Conservation (phyloP, 2,329 filamentous ascomycete species). For the Alternaria triticimaculans region DNA sequence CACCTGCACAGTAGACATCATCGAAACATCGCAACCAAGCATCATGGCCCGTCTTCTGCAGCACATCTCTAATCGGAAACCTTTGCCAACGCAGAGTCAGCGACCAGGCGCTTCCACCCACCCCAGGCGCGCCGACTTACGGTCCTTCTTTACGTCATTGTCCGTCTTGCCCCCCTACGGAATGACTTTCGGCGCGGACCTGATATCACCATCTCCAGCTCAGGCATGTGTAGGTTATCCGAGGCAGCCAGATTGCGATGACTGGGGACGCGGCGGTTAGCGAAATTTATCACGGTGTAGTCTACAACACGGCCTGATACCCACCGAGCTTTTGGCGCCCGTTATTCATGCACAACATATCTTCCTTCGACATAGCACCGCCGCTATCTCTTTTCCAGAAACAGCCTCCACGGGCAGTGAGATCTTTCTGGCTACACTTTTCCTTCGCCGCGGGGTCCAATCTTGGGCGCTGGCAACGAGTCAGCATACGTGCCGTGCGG, state of each 20-base stretch:
- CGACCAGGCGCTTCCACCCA: neutral
- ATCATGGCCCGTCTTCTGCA: neutral
- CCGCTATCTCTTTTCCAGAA: neutral
- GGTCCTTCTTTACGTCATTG: constrained; percentile 12
- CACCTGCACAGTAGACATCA: constrained; percentile 1
- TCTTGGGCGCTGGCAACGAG: neutral
- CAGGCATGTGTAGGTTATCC: neutral
- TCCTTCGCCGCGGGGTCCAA: neutral
- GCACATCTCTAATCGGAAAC: constrained; percentile 1
- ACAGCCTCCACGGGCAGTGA: neutral
- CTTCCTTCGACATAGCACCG: neutral
- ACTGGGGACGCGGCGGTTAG: constrained; percentile 1
- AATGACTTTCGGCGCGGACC: constrained; percentile 2
- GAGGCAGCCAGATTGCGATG: neutral
- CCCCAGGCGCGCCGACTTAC: neutral
- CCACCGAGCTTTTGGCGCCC: neutral
- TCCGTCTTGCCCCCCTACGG: neutral
- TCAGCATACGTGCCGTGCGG: neutral
- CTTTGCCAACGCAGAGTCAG: neutral
- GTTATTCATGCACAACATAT: neutral
- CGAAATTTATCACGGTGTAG: neutral
- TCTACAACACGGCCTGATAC: neutral
- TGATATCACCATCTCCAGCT: neutral
- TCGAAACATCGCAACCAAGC: constrained; percentile 1
- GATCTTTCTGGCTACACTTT: neutral